phyloP scores from a whole-genome alignment of 2,329 filamentous ascomycete genomes.

The Cordyceps cicadae region DNA sequence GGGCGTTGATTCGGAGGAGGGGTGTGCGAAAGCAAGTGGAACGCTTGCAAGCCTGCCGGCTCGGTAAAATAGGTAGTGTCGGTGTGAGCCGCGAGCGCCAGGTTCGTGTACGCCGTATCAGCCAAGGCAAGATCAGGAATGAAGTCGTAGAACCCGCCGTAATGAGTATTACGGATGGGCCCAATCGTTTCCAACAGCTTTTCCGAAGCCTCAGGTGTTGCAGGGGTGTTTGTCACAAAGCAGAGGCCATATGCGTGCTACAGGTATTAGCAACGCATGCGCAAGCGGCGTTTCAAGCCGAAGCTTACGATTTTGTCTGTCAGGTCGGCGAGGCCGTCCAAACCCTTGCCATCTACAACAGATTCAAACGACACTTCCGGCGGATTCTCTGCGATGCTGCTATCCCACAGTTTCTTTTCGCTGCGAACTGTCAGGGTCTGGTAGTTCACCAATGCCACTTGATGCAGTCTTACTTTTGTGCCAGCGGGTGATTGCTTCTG shows the following conservation, averaged over 20 bases:
- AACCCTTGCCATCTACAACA: constrained; percentile 43
- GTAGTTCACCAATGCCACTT: neutral
- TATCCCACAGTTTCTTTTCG: constrained; percentile 20
- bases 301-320: constrained; percentile 54
- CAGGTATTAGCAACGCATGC: neutral
- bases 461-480: neutral
- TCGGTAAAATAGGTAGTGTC: constrained; percentile 96
- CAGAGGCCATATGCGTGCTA: constrained; percentile 66
- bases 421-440: neutral
- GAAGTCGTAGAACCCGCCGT: constrained; percentile 75
- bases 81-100: constrained; percentile 76
- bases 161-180: constrained; percentile 85
- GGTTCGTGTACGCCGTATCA: constrained; percentile 85
- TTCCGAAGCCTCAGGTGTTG: constrained; percentile 61
- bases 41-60: constrained; percentile 81
- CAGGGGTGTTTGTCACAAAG: constrained; percentile 64
- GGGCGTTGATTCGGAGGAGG: constrained; percentile 31
- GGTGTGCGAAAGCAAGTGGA: constrained; percentile 74
- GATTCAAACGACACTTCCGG: constrained; percentile 53
- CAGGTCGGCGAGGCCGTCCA: constrained; percentile 49
- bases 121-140: constrained; percentile 79
- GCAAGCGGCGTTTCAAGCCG: neutral
- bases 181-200: constrained; percentile 71
- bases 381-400: constrained; percentile 32
- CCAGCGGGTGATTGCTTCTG: constrained; percentile 26